Conservation (phyloP, 2,329 filamentous ascomycete species). For the Exophiala bonariae region DNA sequence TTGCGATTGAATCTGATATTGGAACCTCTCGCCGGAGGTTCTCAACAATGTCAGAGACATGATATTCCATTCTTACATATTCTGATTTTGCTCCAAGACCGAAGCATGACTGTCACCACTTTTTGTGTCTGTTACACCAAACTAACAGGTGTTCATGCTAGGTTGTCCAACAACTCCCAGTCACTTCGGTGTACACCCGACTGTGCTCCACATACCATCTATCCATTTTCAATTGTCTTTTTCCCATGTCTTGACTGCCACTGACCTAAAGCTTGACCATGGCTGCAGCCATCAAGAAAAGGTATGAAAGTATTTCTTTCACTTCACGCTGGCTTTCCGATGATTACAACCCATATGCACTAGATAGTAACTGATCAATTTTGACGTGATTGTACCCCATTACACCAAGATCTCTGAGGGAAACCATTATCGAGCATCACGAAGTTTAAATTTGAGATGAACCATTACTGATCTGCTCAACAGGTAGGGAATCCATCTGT, state of each 20-base stretch:
- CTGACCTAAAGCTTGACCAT: too few species aligned
- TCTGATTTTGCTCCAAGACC: conserved; percentile 60
- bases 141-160: not conserved
- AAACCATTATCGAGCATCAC: conserved; percentile 11
- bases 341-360: conserved; percentile 65
- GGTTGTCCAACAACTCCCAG: not conserved
- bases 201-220: too few species aligned
- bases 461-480: conserved; percentile 9
- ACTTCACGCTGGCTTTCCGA: conserved; percentile 40
- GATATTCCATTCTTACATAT: conserved; percentile 99
- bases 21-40: conserved; percentile 91
- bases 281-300: too few species aligned
- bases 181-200: not conserved
- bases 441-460: not conserved
- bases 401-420: conserved; percentile 72
- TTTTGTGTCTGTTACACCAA: not conserved
- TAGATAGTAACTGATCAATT: conserved; percentile 68
- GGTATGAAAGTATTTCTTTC: too few species aligned
- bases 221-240: too few species aligned
- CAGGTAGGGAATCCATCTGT: conserved; percentile 7
- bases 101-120: conserved; percentile 13
- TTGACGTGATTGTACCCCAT: conserved; percentile 57
- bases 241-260: too few species aligned
- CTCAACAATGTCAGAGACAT: conserved; percentile 71
- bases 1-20: conserved; percentile 91